These are phyloP conservation scores for Onygena corvina DNA, from an alignment of 2,329 filamentous ascomycete genomes.

Conservation along the genomic window DNA sequence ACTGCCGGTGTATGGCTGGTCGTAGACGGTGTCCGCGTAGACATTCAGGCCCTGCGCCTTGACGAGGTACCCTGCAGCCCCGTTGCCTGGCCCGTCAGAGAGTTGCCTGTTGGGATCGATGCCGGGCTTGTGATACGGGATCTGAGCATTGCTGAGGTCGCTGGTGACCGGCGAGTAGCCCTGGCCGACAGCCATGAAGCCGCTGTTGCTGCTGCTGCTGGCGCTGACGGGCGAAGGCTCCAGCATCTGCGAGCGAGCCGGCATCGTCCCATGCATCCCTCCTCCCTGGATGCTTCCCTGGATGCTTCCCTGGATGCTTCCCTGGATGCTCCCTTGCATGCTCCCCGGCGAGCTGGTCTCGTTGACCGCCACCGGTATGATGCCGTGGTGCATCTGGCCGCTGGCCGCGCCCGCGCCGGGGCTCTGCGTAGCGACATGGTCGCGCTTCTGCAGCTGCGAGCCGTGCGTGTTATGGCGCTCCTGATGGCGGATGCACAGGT, in stretches of 20 bases:
- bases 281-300: too few species aligned
- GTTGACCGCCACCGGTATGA: too few species aligned
- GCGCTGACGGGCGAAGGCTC: slow-evolving; percentile 2
- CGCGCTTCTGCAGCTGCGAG: slow-evolving; percentile 41
- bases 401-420: slow-evolving; percentile 13
- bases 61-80: slow-evolving; percentile 9
- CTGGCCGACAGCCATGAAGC: slow-evolving; percentile 3
- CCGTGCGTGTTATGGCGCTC: slow-evolving; percentile 61
- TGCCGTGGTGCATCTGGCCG: not conserved
- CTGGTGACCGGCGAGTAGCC: slow-evolving; percentile 12
- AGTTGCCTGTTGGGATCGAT: not conserved
- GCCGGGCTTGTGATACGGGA: slow-evolving; percentile 13
- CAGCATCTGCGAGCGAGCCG: slow-evolving; percentile 2
- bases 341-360: slow-evolving; percentile 9
- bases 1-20: slow-evolving; percentile 12
- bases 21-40: slow-evolving; percentile 21
- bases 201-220: slow-evolving; percentile 10
- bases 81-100: slow-evolving; percentile 22
- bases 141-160: slow-evolving; percentile 17
- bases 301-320: too few species aligned
- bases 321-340: too few species aligned
- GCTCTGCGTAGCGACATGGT: slow-evolving; percentile 30
- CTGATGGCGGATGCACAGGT: slow-evolving; percentile 75
- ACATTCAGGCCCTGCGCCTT: slow-evolving; percentile 18
- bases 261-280: too few species aligned